Conservation (phyloP, 192 early-diverging fungal species). For the Tieghemiomyces parasiticus region DNA sequence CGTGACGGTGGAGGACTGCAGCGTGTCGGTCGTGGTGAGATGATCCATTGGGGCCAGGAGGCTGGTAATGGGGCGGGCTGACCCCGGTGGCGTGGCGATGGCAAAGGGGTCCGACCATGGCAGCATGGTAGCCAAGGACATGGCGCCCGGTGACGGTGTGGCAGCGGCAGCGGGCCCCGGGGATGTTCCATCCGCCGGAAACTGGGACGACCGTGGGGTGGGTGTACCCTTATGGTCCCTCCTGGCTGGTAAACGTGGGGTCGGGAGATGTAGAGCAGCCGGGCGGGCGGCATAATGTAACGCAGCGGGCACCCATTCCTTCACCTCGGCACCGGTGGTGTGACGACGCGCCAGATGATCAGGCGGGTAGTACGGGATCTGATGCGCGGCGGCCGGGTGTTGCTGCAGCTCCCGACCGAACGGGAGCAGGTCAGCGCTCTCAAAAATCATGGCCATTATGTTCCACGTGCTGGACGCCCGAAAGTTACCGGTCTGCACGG, state of each 20-base stretch:
- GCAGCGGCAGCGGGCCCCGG: too few species aligned
- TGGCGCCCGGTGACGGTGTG: too few species aligned
- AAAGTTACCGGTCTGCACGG: slow-evolving; percentile 3
- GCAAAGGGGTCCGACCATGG: too few species aligned
- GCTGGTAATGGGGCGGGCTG: too few species aligned
- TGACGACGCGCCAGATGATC: neutral
- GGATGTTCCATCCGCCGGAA: too few species aligned
- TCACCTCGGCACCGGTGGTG: neutral
- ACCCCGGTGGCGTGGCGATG: too few species aligned
- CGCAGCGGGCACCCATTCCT: neutral
- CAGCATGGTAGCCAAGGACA: too few species aligned
- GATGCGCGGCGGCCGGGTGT: neutral
- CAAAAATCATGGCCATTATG: slow-evolving; percentile 2
- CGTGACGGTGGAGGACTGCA: too few species aligned
- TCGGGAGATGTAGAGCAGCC: neutral
- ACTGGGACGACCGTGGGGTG: neutral
- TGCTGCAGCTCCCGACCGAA: neutral
- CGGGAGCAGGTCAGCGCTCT: neutral
- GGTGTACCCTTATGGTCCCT: neutral
- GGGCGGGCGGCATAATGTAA: neutral
- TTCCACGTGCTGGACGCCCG: slow-evolving; percentile 8
- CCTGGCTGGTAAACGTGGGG: too few species aligned
- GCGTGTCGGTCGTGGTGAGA: too few species aligned
- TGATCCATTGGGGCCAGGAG: too few species aligned
- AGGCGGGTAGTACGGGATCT: slow-evolving; percentile 1